A percentile compares a stretch with the other conserved stretches of the same genome.
Evolutionary conservation across 352 stramenopile genomes (phyloP).

Genomic region (Blastocystis hominis): DNA sequence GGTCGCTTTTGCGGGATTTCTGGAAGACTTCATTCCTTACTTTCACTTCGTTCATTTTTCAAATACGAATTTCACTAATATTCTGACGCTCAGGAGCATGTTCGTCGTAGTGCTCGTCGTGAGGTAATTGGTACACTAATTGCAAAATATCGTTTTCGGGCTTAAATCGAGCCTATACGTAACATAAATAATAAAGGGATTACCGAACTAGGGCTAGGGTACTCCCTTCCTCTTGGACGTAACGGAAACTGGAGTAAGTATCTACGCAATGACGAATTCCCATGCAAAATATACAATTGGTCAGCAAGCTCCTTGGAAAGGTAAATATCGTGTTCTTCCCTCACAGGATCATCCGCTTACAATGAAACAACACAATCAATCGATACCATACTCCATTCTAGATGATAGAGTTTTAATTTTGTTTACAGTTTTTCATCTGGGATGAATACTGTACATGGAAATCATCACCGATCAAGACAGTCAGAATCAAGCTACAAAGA

Average conservation of each 20-base stretch:
- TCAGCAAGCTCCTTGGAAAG: constrained; percentile 53
- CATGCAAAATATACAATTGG: neutral
- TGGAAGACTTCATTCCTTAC: neutral
- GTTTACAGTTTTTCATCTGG: neutral
- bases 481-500: neutral
- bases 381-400: constrained; percentile 47
- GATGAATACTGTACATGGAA: constrained; percentile 49
- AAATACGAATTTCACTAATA: constrained; percentile 23
- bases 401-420: neutral
- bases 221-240: constrained; percentile 50
- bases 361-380: neutral
- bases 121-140: constrained; percentile 30
- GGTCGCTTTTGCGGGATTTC: constrained; percentile 47
- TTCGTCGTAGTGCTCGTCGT: constrained; percentile 52
- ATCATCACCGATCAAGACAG: neutral
- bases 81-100: constrained; percentile 32
- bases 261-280: neutral
- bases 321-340: constrained; percentile 55
- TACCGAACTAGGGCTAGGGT: constrained; percentile 15
- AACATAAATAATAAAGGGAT: neutral
- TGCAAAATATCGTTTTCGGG: constrained; percentile 53
- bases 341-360: constrained; percentile 37
- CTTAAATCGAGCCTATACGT: constrained; percentile 34
- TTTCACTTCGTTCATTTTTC: neutral
- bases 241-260: constrained; percentile 57